A percentile compares a stretch with the other conserved stretches of the same genome.
Evolutionary conservation across 2,329 filamentous ascomycete genomes (phyloP).

Genomic region (Monosporascus sp.): DNA sequence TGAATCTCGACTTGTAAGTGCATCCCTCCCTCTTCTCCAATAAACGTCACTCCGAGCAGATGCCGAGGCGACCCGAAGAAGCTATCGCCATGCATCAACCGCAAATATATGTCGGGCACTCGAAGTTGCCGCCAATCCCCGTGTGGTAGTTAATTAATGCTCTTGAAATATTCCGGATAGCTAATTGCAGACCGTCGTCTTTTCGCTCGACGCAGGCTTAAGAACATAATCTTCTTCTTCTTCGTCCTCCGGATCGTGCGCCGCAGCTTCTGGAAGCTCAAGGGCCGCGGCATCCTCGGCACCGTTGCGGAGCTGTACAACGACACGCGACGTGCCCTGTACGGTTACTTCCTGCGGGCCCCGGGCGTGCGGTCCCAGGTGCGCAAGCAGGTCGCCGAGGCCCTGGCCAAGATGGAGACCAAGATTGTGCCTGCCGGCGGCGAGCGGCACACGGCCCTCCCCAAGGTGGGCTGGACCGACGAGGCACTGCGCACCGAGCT

Average conservation of each 20-base stretch:
- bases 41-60: neutral
- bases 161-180: neutral
- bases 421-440: constrained; percentile 76
- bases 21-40: constrained; percentile 3
- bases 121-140: too few relatives aligned
- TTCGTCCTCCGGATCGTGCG: constrained; percentile 82
- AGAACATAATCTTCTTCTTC: constrained; percentile 82
- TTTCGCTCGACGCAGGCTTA: constrained; percentile 48
- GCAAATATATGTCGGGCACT: too few relatives aligned
- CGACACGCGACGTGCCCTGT: constrained; percentile 65
- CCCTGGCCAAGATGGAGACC: constrained; percentile 71
- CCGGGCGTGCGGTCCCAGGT: constrained; percentile 86
- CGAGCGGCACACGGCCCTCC: constrained; percentile 69
- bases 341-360: constrained; percentile 78
- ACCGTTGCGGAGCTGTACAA: constrained; percentile 70
- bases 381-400: constrained; percentile 74
- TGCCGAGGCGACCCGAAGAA: neutral
- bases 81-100: neutral
- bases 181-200: neutral
- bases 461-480: constrained; percentile 75
- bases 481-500: constrained; percentile 79
- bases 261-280: constrained; percentile 75
- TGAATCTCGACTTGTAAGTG: constrained; percentile 66
- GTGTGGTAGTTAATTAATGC: neutral
- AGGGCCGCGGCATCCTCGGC: constrained; percentile 81